These are phyloP conservation scores for Rhodosporidiobolus sp. DNA, from an alignment of 768 basidiomycete genomes.

Conservation along the genomic window DNA sequence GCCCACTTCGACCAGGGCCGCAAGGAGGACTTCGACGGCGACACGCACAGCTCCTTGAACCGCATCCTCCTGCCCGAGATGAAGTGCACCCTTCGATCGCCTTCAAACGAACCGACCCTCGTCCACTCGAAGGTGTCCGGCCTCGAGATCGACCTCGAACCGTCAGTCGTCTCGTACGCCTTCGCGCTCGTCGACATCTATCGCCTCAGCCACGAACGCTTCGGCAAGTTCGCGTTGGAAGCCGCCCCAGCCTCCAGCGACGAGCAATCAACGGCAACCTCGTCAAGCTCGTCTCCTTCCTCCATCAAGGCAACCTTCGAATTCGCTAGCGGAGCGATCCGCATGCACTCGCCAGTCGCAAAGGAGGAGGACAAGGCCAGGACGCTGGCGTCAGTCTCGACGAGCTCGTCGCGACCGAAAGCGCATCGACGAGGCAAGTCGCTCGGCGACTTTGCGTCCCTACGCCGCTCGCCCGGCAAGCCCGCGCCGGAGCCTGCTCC, in stretches of 20 bases:
- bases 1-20: slow-evolving; percentile 71
- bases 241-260: too few relatives aligned
- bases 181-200: slow-evolving; percentile 84
- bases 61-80: slow-evolving; percentile 35
- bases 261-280: background rate
- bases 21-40: slow-evolving; percentile 58
- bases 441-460: slow-evolving; percentile 1
- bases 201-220: slow-evolving; percentile 68
- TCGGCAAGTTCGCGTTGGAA: slow-evolving; percentile 49
- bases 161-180: slow-evolving; percentile 70
- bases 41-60: slow-evolving; percentile 51
- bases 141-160: slow-evolving; percentile 78
- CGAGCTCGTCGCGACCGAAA: background rate
- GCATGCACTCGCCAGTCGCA: slow-evolving; percentile 6
- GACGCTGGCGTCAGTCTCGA: background rate
- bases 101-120: slow-evolving; percentile 58
- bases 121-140: slow-evolving; percentile 67
- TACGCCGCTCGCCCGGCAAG: background rate
- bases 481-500: background rate
- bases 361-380: background rate
- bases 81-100: slow-evolving; percentile 56
- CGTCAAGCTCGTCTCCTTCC: background rate
- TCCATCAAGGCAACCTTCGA: slow-evolving; percentile 53
- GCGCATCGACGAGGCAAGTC: slow-evolving; percentile 13
- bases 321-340: slow-evolving; percentile 74